Conservation (phyloP, 495 filamentous ascomycete genomes). For the Tuber aestivum region DNA sequence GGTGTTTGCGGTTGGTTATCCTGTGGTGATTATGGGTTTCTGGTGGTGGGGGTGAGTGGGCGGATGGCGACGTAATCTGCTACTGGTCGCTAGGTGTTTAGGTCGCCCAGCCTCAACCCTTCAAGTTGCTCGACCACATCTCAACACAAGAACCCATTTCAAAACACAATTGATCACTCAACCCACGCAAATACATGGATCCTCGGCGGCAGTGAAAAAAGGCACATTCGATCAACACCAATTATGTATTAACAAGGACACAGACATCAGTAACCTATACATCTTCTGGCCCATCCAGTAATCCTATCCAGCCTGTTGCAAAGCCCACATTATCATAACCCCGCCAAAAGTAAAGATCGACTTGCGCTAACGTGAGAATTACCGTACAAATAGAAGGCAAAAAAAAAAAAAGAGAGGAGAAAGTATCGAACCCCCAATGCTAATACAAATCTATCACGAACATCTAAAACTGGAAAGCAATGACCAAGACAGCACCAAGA, state of each 20-base stretch:
- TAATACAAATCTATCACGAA: background rate
- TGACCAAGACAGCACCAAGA: slow-evolving; percentile 13
- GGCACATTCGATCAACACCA: background rate
- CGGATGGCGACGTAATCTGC: slow-evolving; percentile 6
- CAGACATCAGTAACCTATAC: background rate
- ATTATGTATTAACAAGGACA: slow-evolving; percentile 4
- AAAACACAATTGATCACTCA: background rate
- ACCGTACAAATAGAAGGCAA: slow-evolving; percentile 7
- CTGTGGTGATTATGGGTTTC: background rate
- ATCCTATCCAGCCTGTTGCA: background rate
- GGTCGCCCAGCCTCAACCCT: background rate
- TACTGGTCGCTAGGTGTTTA: background rate
- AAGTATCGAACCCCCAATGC: background rate
- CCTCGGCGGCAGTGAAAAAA: background rate
- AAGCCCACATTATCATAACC: slow-evolving; percentile 8
- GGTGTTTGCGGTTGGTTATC: background rate
- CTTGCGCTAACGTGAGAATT: background rate
- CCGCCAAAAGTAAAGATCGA: slow-evolving; percentile 9
- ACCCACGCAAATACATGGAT: background rate
- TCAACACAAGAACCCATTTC: background rate
- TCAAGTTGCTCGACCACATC: background rate
- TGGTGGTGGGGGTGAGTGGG: background rate
- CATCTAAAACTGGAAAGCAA: slow-evolving; percentile 26
- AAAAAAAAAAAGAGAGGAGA: slow-evolving; percentile 9
- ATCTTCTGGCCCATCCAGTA: background rate